phyloP scores from a whole-genome alignment of 1,284 basidiomycete genomes.

The Salmacisia buchloeana region DNA sequence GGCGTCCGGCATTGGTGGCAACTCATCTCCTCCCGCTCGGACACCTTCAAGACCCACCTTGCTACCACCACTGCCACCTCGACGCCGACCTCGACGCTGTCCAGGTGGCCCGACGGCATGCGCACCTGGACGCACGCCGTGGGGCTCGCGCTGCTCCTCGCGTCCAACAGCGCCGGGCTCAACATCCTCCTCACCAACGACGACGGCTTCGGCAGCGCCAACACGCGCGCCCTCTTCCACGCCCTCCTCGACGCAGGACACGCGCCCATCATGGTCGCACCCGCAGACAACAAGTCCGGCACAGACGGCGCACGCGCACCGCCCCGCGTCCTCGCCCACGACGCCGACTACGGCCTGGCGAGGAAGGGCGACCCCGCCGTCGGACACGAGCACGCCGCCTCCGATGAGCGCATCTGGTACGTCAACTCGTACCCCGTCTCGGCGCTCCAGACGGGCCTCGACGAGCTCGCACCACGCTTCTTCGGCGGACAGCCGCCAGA shows the following conservation, averaged over 20 bases:
- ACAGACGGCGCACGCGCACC: slow-evolving; percentile 3
- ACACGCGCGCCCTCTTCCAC: slow-evolving; percentile 13
- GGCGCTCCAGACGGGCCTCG: slow-evolving; percentile 9
- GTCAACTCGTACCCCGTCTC: slow-evolving; percentile 12
- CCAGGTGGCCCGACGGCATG: background rate
- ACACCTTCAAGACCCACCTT: too few relatives aligned
- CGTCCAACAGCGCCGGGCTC: background rate
- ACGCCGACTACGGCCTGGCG: slow-evolving; percentile 10
- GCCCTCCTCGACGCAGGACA: slow-evolving; percentile 4
- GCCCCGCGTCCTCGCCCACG: background rate
- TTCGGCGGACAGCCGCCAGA: slow-evolving; percentile 9
- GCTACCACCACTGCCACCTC: too few relatives aligned
- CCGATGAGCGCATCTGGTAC: slow-evolving; percentile 13
- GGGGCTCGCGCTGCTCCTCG: background rate
- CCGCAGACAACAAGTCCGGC: slow-evolving; percentile 9
- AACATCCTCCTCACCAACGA: slow-evolving; percentile 16
- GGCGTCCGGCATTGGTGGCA: too few relatives aligned
- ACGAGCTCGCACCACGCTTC: slow-evolving; percentile 7
- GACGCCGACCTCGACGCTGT: too few relatives aligned
- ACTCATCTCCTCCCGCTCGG: too few relatives aligned
- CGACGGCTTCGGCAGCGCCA: slow-evolving; percentile 13
- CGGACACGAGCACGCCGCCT: slow-evolving; percentile 2
- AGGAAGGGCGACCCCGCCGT: slow-evolving; percentile 11
- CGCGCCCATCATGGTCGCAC: slow-evolving; percentile 9
- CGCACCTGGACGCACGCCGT: too few relatives aligned